Evolutionary conservation across 768 basidiomycete genomes (phyloP), one percentile per base, ranked within the genome.

Genomic region (Boletus huronensis): DNA sequence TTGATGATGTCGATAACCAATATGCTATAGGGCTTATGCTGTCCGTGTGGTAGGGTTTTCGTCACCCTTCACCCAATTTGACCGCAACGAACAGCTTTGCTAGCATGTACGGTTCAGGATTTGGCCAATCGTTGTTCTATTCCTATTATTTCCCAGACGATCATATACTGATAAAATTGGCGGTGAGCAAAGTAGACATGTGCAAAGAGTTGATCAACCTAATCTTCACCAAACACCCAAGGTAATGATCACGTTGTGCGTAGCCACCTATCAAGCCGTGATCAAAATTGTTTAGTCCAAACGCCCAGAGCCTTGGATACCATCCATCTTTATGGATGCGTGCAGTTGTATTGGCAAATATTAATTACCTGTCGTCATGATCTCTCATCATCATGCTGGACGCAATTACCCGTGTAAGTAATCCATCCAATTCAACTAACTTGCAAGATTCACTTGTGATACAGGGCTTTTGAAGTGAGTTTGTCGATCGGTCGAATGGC

Each of bases 41-140:
- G 16, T 52, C 53, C 6, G 10, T 34, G 11, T 54, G 39, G 53
- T 52, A 26, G 1, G 53, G 21, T 25, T 45, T 25, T 14, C 23
- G 8, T 29, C 14, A 17, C 13, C 17, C 23, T 34, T 35, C 31
- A 5, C 21, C 8, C 28, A 47, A 17, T 29, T 49, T 21, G 28
- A 46, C 21, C 16, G 6, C 17, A 13, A 21, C 3, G 29, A 36
- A 29, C n/a, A 25, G 11, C 10, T 40, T 31, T 53, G 16, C 23
- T 21, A 53, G 43, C 14, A 45, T 55, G 51, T 55, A 45, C 9
- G 54, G 54, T 42, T 25, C 42, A 32, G 54, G 54, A 8, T 16
- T 52, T 21, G 49, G 49, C 29, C 49, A 54, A 26, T 54, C 50
- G 16, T 26, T 53, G 25, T 55, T 55, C 36, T 55, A 55, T 53